Evolutionary conservation across 2,329 filamentous ascomycete genomes (phyloP).

Genomic region (Fusarium acutatum): DNA sequence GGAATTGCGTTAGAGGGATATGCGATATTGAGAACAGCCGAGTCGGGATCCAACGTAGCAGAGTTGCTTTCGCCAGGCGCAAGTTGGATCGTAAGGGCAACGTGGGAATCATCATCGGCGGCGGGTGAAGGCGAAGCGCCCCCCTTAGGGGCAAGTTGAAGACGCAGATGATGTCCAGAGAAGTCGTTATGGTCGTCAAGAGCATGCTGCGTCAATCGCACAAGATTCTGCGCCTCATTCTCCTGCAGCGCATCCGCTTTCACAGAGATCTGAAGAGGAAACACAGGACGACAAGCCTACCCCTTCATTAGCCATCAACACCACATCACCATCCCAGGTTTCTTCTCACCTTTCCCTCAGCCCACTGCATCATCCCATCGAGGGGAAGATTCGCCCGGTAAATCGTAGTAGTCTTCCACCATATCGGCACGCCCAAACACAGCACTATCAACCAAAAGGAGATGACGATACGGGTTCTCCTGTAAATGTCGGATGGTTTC

Average conservation of each 20-base stretch:
- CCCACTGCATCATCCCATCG: constrained; percentile 89
- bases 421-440: constrained; percentile 87
- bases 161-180: constrained; percentile 80
- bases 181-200: constrained; percentile 90
- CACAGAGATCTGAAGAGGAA: constrained; percentile 84
- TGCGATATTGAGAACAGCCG: constrained; percentile 77
- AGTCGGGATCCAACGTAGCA: constrained; percentile 73
- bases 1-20: constrained; percentile 77
- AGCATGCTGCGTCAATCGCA: constrained; percentile 84
- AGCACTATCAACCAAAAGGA: constrained; percentile 93
- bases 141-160: constrained; percentile 47
- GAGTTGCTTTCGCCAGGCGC: constrained; percentile 68
- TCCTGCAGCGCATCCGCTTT: constrained; percentile 72
- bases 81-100: constrained; percentile 76
- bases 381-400: constrained; percentile 86
- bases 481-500: constrained; percentile 71
- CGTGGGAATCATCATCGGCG: constrained; percentile 54
- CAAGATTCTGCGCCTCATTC: constrained; percentile 74
- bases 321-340: accelerated
- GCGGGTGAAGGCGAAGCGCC: constrained; percentile 20
- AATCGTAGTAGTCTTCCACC: constrained; percentile 95
- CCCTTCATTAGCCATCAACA: neutral
- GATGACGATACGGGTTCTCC: constrained; percentile 77
- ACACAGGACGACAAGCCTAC: constrained; percentile 86
- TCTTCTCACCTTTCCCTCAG: constrained; percentile 77